Percentiles rank a stretch among this genome's conserved stretches.
Conservation (phyloP, 257 asterid genomes). For the Cynanchum wilfordii region DNA sequence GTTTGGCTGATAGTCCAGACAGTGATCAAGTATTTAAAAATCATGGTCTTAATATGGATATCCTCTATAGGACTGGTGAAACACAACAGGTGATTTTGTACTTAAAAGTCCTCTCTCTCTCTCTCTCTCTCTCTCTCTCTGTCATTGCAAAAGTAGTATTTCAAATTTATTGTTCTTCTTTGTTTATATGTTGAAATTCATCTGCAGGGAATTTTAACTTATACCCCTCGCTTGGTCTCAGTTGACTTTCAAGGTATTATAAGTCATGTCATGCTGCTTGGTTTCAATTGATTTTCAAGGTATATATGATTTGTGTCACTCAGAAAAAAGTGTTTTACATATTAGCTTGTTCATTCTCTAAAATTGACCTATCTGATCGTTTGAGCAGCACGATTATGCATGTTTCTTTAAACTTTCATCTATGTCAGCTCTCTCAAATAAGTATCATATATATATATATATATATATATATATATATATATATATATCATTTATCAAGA, state of each 20-base stretch:
- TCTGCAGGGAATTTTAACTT: slow-evolving; percentile 76
- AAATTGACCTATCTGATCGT: slow-evolving; percentile 1
- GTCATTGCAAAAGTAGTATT: background rate
- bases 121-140: background rate
- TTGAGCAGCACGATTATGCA: background rate
- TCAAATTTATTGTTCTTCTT: background rate
- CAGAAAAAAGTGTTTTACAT: too few species aligned
- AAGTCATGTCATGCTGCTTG: slow-evolving; percentile 14
- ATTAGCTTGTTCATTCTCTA: background rate
- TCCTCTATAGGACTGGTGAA: slow-evolving; percentile 81
- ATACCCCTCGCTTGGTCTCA: slow-evolving; percentile 89
- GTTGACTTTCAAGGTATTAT: slow-evolving; percentile 72
- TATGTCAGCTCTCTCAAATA: background rate
- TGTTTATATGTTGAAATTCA: slow-evolving; percentile 9
- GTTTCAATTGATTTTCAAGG: slow-evolving; percentile 6
- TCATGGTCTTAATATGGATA: slow-evolving; percentile 68
- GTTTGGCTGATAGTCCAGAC: slow-evolving; percentile 62
- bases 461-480: too few species aligned
- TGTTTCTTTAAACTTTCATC: background rate
- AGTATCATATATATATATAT: background rate
- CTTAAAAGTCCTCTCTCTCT: background rate
- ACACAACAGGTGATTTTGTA: slow-evolving; percentile 57
- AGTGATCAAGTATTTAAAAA: slow-evolving; percentile 50
- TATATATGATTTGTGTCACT: background rate
- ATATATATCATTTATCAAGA: too few species aligned